phyloP scores from a whole-genome alignment of 768 basidiomycete species.

The Antrodiella citrinella region DNA sequence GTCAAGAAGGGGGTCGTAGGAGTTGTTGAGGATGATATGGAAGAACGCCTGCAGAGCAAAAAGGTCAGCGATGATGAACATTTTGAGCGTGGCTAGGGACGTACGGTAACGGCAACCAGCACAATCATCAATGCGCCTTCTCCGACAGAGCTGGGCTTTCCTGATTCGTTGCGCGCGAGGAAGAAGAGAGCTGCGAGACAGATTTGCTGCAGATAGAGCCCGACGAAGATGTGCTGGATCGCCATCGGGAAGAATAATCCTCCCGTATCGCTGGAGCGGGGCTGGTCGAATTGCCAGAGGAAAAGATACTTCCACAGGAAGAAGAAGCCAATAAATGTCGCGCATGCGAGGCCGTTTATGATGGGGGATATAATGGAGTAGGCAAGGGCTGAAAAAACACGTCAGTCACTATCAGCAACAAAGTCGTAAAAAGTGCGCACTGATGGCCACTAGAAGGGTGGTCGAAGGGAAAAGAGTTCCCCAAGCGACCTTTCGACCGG shows the following conservation, averaged over 20 bases:
- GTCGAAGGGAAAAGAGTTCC: conserved; percentile 69
- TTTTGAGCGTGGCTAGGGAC: conserved; percentile 22
- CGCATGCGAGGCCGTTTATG: conserved; percentile 83
- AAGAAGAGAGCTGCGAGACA: conserved; percentile 88
- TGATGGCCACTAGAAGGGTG: conserved; percentile 78
- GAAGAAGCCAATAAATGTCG: conserved; percentile 80
- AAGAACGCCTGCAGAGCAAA: conserved; percentile 50
- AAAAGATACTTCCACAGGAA: conserved; percentile 58
- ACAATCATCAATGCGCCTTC: conserved; percentile 83
- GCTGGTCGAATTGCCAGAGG: conserved; percentile 55
- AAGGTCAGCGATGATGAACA: not conserved
- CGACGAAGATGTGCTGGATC: conserved; percentile 88
- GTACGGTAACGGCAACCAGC: conserved; percentile 74
- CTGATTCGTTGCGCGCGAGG: conserved; percentile 54
- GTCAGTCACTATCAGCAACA: conserved; percentile 2
- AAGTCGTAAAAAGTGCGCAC: conserved; percentile 29
- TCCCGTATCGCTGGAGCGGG: conserved; percentile 68
- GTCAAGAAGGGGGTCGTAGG: conserved; percentile 70
- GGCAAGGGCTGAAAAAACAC: conserved; percentile 41
- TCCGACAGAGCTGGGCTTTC: conserved; percentile 49
- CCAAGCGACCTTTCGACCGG: conserved; percentile 57
- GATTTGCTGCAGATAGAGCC: conserved; percentile 85
- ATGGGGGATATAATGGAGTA: conserved; percentile 90
- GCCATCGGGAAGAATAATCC: conserved; percentile 95
- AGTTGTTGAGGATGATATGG: conserved; percentile 66